These are phyloP conservation scores for Datura wrightii DNA, from an alignment of 257 asterid genomes.

Conservation along the genomic window DNA sequence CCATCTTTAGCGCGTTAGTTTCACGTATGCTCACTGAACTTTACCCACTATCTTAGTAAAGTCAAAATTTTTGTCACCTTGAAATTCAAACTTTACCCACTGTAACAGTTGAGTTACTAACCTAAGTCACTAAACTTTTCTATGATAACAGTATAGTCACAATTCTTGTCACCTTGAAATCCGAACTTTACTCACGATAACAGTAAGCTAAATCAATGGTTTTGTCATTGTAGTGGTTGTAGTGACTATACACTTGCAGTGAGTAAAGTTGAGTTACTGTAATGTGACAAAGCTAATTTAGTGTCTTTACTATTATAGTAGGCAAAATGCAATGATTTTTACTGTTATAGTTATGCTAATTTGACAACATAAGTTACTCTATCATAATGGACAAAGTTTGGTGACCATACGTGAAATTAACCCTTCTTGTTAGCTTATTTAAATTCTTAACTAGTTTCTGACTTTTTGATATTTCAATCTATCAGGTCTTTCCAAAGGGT, in stretches of 20 bases:
- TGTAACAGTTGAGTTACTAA: not conserved
- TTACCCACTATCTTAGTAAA: not conserved
- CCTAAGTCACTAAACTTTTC: not conserved
- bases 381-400: not conserved
- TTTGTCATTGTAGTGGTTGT: not conserved
- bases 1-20: not conserved
- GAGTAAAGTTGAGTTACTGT: not conserved
- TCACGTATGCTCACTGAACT: not conserved
- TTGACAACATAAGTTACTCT: not conserved
- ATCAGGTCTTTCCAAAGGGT: constrained; percentile 66
- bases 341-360: not conserved
- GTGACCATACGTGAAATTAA: not conserved
- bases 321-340: not conserved
- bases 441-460: not conserved
- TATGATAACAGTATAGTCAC: not conserved
- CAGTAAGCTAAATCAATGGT: not conserved
- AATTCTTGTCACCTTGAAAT: not conserved
- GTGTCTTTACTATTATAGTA: not conserved
- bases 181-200: not conserved
- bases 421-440: not conserved
- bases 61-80: not conserved
- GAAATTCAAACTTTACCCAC: not conserved
- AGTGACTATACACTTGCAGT: not conserved
- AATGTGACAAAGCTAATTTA: not conserved
- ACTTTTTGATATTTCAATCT: not conserved